Evolutionary conservation across 1,139 yeast species (phyloP).

Genomic region (Kodamaea arcana): DNA sequence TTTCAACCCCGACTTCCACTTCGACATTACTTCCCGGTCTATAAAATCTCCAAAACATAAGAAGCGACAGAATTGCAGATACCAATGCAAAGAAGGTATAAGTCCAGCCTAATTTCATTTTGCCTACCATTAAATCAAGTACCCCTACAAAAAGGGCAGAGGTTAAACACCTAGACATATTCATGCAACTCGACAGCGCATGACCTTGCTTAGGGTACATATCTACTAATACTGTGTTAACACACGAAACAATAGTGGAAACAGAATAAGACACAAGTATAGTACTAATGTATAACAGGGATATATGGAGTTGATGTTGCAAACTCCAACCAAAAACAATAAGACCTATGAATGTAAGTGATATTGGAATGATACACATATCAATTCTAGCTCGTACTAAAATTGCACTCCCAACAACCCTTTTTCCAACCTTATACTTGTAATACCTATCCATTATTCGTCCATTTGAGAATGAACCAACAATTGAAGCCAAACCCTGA

Average conservation of each 20-base stretch:
- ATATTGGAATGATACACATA: constrained; percentile 16
- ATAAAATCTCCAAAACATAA: constrained; percentile 6
- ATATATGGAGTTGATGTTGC: constrained; percentile 21
- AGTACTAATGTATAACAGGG: constrained; percentile 31
- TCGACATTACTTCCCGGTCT: neutral
- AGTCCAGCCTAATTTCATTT: constrained; percentile 33
- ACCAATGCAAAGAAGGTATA: constrained; percentile 34
- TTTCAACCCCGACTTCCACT: neutral
- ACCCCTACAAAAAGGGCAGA: constrained; percentile 36
- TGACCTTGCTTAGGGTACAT: constrained; percentile 31
- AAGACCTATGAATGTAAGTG: constrained; percentile 23
- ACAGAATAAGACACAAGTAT: constrained; percentile 27
- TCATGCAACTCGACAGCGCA: constrained; percentile 35
- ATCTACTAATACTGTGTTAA: constrained; percentile 37
- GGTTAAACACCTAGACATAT: constrained; percentile 32
- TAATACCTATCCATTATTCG: constrained; percentile 27
- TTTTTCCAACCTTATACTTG: constrained; percentile 1
- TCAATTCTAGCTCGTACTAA: neutral
- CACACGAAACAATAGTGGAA: constrained; percentile 24
- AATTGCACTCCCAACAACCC: neutral
- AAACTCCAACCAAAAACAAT: constrained; percentile 41
- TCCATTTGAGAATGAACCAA: constrained; percentile 30
- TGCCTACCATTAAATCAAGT: constrained; percentile 25
- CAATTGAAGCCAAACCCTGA: constrained; percentile 32
- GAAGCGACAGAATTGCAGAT: constrained; percentile 11